These are phyloP conservation scores for Delphinella strobiligena DNA, from an alignment of 2,329 filamentous ascomycete genomes.

Conservation along the genomic window DNA sequence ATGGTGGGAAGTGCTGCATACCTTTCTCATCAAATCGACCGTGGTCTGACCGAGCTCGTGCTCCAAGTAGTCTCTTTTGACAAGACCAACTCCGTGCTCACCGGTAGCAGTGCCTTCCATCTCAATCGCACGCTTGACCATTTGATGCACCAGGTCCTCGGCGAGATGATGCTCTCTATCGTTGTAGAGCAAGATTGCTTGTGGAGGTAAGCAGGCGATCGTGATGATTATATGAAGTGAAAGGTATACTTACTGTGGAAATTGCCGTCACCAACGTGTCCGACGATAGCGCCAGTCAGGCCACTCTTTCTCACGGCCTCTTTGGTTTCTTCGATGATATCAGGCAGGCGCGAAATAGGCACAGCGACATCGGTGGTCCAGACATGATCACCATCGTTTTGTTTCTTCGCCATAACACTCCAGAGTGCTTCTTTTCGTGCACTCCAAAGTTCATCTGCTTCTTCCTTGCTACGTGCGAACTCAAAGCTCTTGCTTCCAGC, in stretches of 20 bases:
- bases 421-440: conserved; percentile 65
- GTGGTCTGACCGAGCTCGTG: conserved; percentile 65
- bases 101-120: conserved; percentile 72
- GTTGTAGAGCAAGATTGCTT: conserved; percentile 52
- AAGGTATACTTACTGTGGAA: conserved; percentile 46
- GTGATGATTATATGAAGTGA: background rate
- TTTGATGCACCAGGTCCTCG: conserved; percentile 62
- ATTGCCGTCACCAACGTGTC: conserved; percentile 64
- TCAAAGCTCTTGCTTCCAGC: conserved; percentile 56
- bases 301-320: conserved; percentile 51
- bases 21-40: conserved; percentile 73
- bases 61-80: conserved; percentile 72
- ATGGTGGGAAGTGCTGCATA: conserved; percentile 25
- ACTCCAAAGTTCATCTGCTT: conserved; percentile 61
- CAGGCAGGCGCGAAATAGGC: conserved; percentile 56
- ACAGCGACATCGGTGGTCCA: conserved; percentile 79
- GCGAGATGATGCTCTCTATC: conserved; percentile 55
- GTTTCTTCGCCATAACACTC: conserved; percentile 55
- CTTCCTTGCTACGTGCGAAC: conserved; percentile 52
- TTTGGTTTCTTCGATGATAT: conserved; percentile 68
- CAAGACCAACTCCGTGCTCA: conserved; percentile 72
- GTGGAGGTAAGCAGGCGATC: conserved; percentile 1
- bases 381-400: conserved; percentile 48
- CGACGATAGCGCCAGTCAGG: conserved; percentile 54
- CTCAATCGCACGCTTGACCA: conserved; percentile 77